These are phyloP conservation scores for Rhytidhysteron rufulum DNA, from an alignment of 2,329 filamentous ascomycete genomes.

Conservation along the genomic window DNA sequence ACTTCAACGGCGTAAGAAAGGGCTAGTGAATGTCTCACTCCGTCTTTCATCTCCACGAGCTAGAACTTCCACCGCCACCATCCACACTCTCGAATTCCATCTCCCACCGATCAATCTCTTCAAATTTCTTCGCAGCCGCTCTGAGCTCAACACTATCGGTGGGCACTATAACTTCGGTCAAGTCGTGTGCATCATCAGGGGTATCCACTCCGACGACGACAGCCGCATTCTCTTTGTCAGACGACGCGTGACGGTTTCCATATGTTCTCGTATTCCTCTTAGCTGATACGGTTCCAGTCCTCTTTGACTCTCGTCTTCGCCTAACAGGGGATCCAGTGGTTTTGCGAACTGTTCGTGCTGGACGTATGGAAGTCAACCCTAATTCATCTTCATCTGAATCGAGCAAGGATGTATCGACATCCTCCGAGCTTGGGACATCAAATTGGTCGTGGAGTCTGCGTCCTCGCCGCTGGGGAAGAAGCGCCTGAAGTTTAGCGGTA, in stretches of 20 bases:
- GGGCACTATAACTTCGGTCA: conserved; percentile 24
- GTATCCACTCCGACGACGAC: conserved; percentile 14
- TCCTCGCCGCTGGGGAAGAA: conserved; percentile 42
- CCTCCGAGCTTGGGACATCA: conserved; percentile 37
- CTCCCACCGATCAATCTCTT: conserved; percentile 48
- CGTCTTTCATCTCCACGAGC: conserved; percentile 37
- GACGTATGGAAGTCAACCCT: conserved; percentile 23
- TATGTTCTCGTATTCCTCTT: conserved; percentile 28
- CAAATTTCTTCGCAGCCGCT: conserved; percentile 46
- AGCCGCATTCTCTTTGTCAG: conserved; percentile 42
- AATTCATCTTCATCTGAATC: conserved; percentile 43
- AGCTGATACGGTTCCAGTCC: conserved; percentile 9
- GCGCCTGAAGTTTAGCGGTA: conserved; percentile 42
- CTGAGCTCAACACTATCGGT: conserved; percentile 35
- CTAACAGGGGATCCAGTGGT: neutral
- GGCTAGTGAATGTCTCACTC: too few species aligned
- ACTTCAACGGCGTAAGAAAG: too few species aligned
- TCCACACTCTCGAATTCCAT: conserved; percentile 50
- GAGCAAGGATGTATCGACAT: conserved; percentile 16
- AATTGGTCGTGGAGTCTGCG: conserved; percentile 34
- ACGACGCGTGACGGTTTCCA: conserved; percentile 26
- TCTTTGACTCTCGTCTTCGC: neutral
- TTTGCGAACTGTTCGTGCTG: conserved; percentile 12
- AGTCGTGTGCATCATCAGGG: conserved; percentile 19
- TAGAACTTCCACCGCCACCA: conserved; percentile 31